phyloP scores from a whole-genome alignment of 345 rosid species.

The Camelina laxa region DNA sequence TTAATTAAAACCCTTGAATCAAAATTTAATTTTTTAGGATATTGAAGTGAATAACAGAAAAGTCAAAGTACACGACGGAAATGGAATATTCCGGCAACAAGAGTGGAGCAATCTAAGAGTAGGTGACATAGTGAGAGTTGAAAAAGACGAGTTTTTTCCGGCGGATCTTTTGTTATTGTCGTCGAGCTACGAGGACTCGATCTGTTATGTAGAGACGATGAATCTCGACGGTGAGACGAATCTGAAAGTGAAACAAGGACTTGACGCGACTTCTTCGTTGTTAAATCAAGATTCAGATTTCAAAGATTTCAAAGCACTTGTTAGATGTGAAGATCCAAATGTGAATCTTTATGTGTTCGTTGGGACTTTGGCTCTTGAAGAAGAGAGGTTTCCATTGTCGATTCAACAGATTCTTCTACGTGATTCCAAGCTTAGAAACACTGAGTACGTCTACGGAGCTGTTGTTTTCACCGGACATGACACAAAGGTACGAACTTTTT shows the following conservation, averaged over 20 bases:
- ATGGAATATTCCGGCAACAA: slow-evolving; percentile 59
- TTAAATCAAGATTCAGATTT: slow-evolving; percentile 65
- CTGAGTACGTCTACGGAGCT: slow-evolving; percentile 78
- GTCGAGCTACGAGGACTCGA: slow-evolving; percentile 81
- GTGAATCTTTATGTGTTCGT: slow-evolving; percentile 81
- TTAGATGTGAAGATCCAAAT: slow-evolving; percentile 94
- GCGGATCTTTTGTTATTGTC: slow-evolving; percentile 85
- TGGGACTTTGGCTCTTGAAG: slow-evolving; percentile 70
- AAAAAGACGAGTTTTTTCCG: slow-evolving; percentile 89
- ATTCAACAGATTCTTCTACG: slow-evolving; percentile 90
- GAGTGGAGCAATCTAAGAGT: slow-evolving; percentile 86
- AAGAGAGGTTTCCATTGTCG: slow-evolving; percentile 64
- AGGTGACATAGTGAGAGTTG: slow-evolving; percentile 85
- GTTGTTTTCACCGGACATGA: slow-evolving; percentile 92
- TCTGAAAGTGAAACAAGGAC: slow-evolving; percentile 86
- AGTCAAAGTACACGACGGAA: slow-evolving; percentile 63
- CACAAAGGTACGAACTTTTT: slow-evolving; percentile 56
- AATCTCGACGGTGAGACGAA: slow-evolving; percentile 99
- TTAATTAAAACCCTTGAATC: not conserved
- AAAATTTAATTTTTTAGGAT: slow-evolving; percentile 53
- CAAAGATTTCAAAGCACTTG: slow-evolving; percentile 60
- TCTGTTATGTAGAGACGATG: slow-evolving; percentile 96
- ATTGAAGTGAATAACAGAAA: slow-evolving; percentile 81
- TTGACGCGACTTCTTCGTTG: slow-evolving; percentile 62
- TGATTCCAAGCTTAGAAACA: slow-evolving; percentile 87